phyloP scores from a whole-genome alignment of 306 rosid species.

The Cyclanthera cordifolia region DNA sequence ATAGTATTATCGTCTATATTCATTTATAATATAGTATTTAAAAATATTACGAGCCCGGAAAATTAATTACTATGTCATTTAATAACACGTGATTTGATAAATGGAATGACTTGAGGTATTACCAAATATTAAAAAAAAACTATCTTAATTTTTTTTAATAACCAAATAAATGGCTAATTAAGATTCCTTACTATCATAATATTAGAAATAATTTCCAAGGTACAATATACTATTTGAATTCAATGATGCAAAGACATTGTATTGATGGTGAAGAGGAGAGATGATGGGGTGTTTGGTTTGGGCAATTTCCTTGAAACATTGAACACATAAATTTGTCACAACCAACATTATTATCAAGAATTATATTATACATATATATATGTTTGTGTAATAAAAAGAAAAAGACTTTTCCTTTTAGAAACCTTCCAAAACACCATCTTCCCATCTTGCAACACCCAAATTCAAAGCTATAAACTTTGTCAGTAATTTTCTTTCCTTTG shows the following conservation, averaged over 20 bases:
- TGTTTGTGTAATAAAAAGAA: background rate
- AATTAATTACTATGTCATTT: no score
- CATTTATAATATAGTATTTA: no score
- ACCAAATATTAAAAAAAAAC: no score
- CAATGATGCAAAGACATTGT: background rate
- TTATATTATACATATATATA: no score
- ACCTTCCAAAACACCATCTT: background rate
- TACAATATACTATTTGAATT: background rate
- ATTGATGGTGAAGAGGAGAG: background rate
- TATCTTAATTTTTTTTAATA: no score
- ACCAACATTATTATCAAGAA: background rate
- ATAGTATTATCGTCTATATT: no score
- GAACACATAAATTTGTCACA: background rate
- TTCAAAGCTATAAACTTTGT: conserved; percentile 7
- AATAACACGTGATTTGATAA: no score
- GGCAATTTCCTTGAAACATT: background rate
- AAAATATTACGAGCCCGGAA: no score
- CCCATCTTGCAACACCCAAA: background rate
- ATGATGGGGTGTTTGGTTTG: background rate
- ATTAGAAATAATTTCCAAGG: no score
- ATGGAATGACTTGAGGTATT: no score
- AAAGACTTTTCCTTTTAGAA: background rate
- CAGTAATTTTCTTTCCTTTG: conserved; percentile 3
- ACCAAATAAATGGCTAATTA: no score
- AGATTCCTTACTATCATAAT: no score